Percentiles rank a stretch among this genome's conserved stretches.
Conservation (phyloP, 306 rosid genomes). For the Acacia crassicarpa region DNA sequence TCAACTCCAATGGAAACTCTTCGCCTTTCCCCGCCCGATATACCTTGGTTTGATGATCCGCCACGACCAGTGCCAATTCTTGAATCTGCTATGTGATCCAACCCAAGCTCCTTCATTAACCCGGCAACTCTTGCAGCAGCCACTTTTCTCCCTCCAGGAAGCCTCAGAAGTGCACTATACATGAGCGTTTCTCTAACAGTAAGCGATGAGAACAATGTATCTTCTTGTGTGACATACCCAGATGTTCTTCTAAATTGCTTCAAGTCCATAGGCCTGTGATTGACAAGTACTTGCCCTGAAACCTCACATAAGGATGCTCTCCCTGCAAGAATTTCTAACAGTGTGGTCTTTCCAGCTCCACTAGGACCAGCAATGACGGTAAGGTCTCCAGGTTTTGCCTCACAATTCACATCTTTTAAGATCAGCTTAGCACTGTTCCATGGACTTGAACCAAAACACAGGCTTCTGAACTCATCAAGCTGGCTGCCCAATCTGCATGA, state of each 20-base stretch:
- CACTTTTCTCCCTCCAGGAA: conserved; percentile 50
- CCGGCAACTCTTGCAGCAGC: conserved; percentile 61
- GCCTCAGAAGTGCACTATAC: conserved; percentile 87
- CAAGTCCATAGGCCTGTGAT: conserved; percentile 55
- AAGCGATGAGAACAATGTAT: conserved; percentile 79
- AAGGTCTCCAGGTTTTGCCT: conserved; percentile 74
- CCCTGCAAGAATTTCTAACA: conserved; percentile 88
- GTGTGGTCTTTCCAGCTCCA: conserved; percentile 97
- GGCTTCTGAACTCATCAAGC: conserved; percentile 48
- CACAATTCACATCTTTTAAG: conserved; percentile 75
- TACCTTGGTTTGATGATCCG: conserved; percentile 51
- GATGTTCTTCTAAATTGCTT: conserved; percentile 57
- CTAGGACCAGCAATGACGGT: conserved; percentile 99
- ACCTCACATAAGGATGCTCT: conserved; percentile 49
- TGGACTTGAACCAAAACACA: conserved; percentile 45
- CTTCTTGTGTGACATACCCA: conserved; percentile 84
- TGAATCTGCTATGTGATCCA: conserved; percentile 73
- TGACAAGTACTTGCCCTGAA: conserved; percentile 76
- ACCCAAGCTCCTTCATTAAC: conserved; percentile 80
- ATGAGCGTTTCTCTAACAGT: conserved; percentile 88
- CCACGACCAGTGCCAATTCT: conserved; percentile 56
- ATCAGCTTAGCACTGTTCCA: conserved; percentile 50
- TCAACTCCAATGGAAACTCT: conserved; percentile 95
- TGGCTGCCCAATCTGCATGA: conserved; percentile 65
- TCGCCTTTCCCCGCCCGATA: conserved; percentile 88